Evolutionary conservation across 2,329 filamentous ascomycete species (phyloP), one percentile per base, ranked within the genome.

Genomic region (Neurospora sp.): DNA sequence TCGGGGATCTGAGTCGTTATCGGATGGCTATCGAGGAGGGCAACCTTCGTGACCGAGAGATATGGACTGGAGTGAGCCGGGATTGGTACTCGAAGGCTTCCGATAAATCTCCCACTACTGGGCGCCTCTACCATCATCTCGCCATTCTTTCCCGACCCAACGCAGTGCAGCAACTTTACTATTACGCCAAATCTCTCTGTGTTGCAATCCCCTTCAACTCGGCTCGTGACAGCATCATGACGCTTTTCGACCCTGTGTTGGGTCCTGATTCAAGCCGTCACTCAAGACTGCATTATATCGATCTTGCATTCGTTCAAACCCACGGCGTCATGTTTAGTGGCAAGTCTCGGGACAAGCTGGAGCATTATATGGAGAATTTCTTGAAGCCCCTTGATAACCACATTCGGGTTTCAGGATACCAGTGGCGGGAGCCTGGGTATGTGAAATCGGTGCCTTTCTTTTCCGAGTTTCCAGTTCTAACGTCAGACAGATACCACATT

Each of bases 11-110:
- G 0, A 91, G 90, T 0, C 84, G 94, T 23, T 97, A 76, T 75
- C 84, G 90, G 0, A 97, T 97, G 93, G 93, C 93, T 0, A 93
- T 97, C 65, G 94, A 97, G 77, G 91, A 97, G 52, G 88, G 91
- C 36, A 90, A 96, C 72, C 84, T 91, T 23, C 81, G 86, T 2
- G 91, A 95, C 69, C 83, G 91, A 0, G 92, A 97, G 67, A 87
- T 89, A 0, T 98, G 95, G 95, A 92, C 91, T 0, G 85, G 86
- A 0, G 92, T 97, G 0, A 91, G 91, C 0, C 83, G 90, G 0
- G 89, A 90, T 57, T 98, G 95, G 96, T 97, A 96, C 74, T 89
- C 87, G 2, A 91, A 91, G 74, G 92, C 92, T 0, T 91, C 92
- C 0, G 91, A 97, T 74, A 89, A 89, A 37, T 88, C 88, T 0